Evolutionary conservation across 208 protist species (phyloP), one percentile per base, ranked within the genome.

Genomic region (Crithidia sp.): DNA sequence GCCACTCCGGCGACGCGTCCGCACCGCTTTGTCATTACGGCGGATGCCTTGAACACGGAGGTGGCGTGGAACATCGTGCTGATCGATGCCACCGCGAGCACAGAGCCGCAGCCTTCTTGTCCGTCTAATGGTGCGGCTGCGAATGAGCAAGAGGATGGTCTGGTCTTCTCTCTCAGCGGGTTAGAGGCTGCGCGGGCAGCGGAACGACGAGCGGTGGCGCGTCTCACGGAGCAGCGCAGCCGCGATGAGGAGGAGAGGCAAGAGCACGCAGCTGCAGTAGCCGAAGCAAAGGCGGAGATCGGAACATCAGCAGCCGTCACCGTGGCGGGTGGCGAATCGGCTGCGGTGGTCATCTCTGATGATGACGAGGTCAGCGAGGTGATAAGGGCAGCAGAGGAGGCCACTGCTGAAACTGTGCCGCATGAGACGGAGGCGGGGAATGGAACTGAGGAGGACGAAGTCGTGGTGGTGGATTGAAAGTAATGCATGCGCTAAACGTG

Each of bases 31-130:
- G 69, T 84, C 49, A 71, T 96, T 52, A 57, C 83, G 5, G 82
- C 88, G 7, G 87, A 94, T 59, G 82, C 83, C 19, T 44, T 92
- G 6, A 86, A 93, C 67, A 84, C 81, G 44, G 78, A 89, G 3
- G 79, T 91, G 40, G 81, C 86, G 66, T 96, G 92, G 90, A 61
- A 67, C 44, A 59, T 95, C 5, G 49, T 86, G 37, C 76, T 96
- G 17, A 13, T 57, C 2, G 82, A 93, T 62, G 61, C 10, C 5
- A 3, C 45, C 28, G 28, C 28, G 28, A 28, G 28, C 28, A 28
- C 28, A 28, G 28, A 28, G 28, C 28, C 28, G 28, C 28, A 28
- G 28, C 28, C 28, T 28, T 28, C 28, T 28, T 28, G 17, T n/a
- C 54, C 16, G n/a, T 8, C 28, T 17, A 44, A 53, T 6, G n/a